phyloP scores from a whole-genome alignment of 2,329 filamentous ascomycete genomes.

The Hawksworthiomyces lignivorus region DNA sequence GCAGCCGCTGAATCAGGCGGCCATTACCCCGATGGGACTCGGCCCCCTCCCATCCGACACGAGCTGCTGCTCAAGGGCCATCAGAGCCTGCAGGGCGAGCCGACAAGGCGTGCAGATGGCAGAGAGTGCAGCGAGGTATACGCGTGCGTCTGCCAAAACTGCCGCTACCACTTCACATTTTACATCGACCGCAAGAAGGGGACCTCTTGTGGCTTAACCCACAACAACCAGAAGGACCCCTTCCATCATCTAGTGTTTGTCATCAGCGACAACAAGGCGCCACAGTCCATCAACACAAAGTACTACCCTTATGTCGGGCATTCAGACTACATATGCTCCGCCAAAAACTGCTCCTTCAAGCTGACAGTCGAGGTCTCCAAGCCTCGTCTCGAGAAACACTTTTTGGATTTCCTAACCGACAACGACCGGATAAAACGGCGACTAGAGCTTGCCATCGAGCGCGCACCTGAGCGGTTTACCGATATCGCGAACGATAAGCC shows the following conservation, averaged over 20 bases:
- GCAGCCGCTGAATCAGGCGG: constrained; percentile 5
- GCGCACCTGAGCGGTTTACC: constrained; percentile 42
- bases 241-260: constrained; percentile 21
- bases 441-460: constrained; percentile 29
- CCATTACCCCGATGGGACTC: neutral
- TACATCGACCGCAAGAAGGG: constrained; percentile 14
- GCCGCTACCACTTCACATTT: constrained; percentile 27
- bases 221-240: constrained; percentile 11
- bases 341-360: constrained; percentile 32
- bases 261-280: neutral
- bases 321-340: constrained; percentile 34
- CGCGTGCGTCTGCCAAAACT: constrained; percentile 24
- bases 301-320: constrained; percentile 31
- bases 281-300: constrained; percentile 19
- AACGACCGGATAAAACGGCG: constrained; percentile 34
- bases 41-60: constrained; percentile 7
- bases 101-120: constrained; percentile 10
- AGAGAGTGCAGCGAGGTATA: constrained; percentile 13
- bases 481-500: constrained; percentile 32
- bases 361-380: constrained; percentile 41
- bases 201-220: constrained; percentile 11
- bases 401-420: constrained; percentile 38
- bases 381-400: constrained; percentile 37
- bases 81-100: constrained; percentile 11
- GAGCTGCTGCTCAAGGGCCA: constrained; percentile 17